These are phyloP conservation scores for Pterulicium gracile DNA, from an alignment of 1,284 basidiomycete genomes.

Conservation along the genomic window DNA sequence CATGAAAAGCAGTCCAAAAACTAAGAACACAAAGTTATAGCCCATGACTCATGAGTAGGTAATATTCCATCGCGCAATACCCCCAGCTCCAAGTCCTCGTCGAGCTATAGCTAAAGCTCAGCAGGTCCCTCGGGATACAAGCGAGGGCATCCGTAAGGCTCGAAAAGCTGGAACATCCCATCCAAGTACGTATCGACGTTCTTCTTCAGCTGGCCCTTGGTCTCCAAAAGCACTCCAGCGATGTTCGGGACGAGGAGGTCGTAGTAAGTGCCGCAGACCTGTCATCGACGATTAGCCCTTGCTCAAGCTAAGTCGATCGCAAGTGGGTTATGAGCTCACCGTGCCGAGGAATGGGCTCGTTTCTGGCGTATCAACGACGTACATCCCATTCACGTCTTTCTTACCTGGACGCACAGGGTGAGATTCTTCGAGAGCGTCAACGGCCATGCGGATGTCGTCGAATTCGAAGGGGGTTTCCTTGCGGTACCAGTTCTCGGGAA, in stretches of 20 bases:
- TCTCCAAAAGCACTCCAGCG: not conserved
- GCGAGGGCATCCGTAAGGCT: not conserved
- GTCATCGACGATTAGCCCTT: not conserved
- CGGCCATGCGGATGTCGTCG: not conserved
- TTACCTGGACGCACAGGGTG: not conserved
- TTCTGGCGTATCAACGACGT: not conserved
- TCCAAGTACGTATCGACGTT: not conserved
- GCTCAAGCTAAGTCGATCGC: not conserved
- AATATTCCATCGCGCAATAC: too few species aligned
- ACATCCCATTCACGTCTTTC: not conserved
- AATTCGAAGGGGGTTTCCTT: not conserved
- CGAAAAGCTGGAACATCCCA: not conserved
- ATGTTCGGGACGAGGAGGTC: not conserved
- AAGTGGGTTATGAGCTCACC: not conserved
- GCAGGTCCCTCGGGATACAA: too few species aligned
- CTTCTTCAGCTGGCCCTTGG: not conserved
- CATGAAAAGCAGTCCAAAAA: too few species aligned
- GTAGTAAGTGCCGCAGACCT: not conserved
- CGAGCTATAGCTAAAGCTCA: too few species aligned
- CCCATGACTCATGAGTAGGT: too few species aligned
- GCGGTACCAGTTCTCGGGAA: slow-evolving; percentile 1
- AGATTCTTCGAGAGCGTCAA: not conserved
- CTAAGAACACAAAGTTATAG: too few species aligned
- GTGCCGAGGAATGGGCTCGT: not conserved
- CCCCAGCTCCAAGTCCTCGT: too few species aligned